These are phyloP conservation scores for Alternaria postmessia DNA, from an alignment of 2,329 filamentous ascomycete genomes.

Conservation along the genomic window DNA sequence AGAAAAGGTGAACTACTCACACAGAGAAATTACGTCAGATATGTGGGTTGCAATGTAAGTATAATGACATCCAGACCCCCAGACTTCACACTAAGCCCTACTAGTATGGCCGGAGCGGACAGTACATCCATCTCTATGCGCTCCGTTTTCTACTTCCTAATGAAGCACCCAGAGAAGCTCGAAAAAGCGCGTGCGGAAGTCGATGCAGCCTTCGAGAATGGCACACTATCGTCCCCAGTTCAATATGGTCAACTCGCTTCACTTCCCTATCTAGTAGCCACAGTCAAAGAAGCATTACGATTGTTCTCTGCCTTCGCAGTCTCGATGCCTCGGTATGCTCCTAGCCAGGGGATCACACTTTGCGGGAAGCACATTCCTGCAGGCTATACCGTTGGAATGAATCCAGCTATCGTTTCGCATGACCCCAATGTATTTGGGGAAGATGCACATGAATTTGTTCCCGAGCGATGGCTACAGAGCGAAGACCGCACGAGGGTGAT, in stretches of 20 bases:
- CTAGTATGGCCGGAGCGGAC: constrained; percentile 46
- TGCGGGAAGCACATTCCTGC: constrained; percentile 68
- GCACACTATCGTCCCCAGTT: constrained; percentile 21
- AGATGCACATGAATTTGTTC: constrained; percentile 5
- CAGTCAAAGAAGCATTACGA: constrained; percentile 78
- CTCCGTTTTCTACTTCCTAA: constrained; percentile 51
- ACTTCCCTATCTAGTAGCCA: constrained; percentile 77
- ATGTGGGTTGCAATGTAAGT: constrained; percentile 43
- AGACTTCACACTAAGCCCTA: background rate
- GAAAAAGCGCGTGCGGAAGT: constrained; percentile 25
- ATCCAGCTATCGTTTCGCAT: constrained; percentile 64
- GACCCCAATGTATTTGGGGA: constrained; percentile 6
- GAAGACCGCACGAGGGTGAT: constrained; percentile 9
- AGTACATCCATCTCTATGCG: constrained; percentile 49
- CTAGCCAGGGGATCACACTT: constrained; percentile 68
- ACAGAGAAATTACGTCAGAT: constrained; percentile 40
- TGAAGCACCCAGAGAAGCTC: constrained; percentile 41
- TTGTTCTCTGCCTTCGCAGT: constrained; percentile 76
- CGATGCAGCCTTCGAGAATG: constrained; percentile 23
- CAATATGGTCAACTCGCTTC: constrained; percentile 62
- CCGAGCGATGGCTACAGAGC: constrained; percentile 11
- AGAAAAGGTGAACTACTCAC: constrained; percentile 39
- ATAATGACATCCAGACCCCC: background rate
- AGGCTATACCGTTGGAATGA: constrained; percentile 76
- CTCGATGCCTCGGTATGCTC: constrained; percentile 75